Evolutionary conservation across 371 early-diverging fungal genomes (phyloP).

Genomic region (Cokeromyces recurvatus): DNA sequence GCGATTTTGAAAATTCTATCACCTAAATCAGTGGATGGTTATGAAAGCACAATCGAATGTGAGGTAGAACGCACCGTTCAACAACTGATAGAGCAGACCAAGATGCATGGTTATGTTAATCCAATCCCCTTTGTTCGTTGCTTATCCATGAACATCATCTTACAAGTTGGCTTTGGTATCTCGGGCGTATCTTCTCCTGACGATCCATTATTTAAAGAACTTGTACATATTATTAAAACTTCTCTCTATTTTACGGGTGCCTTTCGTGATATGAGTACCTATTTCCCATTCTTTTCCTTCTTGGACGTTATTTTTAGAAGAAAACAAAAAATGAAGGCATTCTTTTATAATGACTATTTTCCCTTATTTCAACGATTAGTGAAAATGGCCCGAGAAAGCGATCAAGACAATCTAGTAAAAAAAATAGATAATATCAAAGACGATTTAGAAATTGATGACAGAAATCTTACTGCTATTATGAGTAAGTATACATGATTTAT

Average conservation of each 20-base stretch:
- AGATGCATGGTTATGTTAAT: background rate
- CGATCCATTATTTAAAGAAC: slow-evolving; percentile 8
- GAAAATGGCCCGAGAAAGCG: slow-evolving; percentile 1
- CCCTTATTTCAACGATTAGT: background rate
- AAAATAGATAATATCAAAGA: slow-evolving; percentile 10
- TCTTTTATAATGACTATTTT: background rate
- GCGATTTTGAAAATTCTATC: slow-evolving; percentile 3
- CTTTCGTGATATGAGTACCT: slow-evolving; percentile 1
- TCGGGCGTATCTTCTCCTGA: background rate
- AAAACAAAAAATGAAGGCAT: background rate
- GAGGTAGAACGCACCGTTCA: slow-evolving; percentile 3
- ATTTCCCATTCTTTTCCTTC: slow-evolving; percentile 11
- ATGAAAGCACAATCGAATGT: background rate
- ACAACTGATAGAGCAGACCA: slow-evolving; percentile 3
- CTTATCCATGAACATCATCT: slow-evolving; percentile 5
- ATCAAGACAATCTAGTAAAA: slow-evolving; percentile 5
- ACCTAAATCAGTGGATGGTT: slow-evolving; percentile 2
- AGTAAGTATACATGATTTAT: slow-evolving; percentile 20
- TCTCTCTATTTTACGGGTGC: background rate
- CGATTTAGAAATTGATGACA: slow-evolving; percentile 5
- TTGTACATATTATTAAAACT: background rate
- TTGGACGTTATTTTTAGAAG: slow-evolving; percentile 8
- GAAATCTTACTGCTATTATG: slow-evolving; percentile 9
- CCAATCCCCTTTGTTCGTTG: slow-evolving; percentile 6
- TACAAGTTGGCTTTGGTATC: slow-evolving; percentile 4